These are phyloP conservation scores for Rubia tinctorum DNA, from an alignment of 305 asterid genomes.

Conservation along the genomic window DNA sequence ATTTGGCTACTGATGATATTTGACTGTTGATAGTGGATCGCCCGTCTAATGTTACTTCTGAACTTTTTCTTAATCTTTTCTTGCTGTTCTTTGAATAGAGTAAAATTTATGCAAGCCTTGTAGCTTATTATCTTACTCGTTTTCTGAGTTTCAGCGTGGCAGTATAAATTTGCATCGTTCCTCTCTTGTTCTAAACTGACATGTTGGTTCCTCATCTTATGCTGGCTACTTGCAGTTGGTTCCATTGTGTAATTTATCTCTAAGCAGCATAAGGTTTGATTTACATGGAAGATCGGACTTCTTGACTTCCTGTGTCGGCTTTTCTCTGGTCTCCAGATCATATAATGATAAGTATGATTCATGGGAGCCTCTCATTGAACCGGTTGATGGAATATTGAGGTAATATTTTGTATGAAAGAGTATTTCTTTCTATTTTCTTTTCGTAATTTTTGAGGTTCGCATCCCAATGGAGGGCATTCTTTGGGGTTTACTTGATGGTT, in stretches of 20 bases:
- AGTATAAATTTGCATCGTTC: neutral
- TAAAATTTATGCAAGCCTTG: neutral
- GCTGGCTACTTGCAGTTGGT: slow-evolving; percentile 61
- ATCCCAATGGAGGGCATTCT: neutral
- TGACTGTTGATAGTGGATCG: neutral
- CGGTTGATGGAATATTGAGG: slow-evolving; percentile 89
- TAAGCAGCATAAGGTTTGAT: slow-evolving; percentile 68
- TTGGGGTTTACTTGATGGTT: neutral
- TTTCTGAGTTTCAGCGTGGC: neutral
- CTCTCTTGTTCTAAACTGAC: neutral
- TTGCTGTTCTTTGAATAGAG: neutral
- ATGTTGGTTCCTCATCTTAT: slow-evolving; percentile 19
- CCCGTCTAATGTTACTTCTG: neutral
- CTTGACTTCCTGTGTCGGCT: slow-evolving; percentile 54
- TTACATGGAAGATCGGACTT: slow-evolving; percentile 60
- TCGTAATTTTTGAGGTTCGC: neutral
- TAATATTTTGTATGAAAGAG: slow-evolving; percentile 22
- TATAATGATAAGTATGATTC: slow-evolving; percentile 89
- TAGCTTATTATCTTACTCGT: neutral
- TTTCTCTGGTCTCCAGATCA: slow-evolving; percentile 78
- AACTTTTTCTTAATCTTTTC: neutral
- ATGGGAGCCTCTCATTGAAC: slow-evolving; percentile 98
- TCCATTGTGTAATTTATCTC: slow-evolving; percentile 85
- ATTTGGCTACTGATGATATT: neutral
- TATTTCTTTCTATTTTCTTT: neutral